Base-by-base conservation (phyloP, 2,329 filamentous ascomycete genomes). In the Calonectria naviculata region DNA sequence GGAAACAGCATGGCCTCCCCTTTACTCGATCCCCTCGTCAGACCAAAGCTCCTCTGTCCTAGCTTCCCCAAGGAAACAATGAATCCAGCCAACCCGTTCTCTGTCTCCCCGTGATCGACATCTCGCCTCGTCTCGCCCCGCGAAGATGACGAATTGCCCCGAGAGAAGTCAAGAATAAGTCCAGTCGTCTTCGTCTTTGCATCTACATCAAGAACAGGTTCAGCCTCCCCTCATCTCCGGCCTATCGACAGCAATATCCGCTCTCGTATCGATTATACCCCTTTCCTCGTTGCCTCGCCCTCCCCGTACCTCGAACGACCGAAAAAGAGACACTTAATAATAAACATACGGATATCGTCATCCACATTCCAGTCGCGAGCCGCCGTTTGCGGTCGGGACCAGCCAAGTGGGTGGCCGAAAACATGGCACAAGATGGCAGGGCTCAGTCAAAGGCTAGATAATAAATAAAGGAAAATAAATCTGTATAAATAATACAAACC, bases 291-390 rank as follows among this genome's bases (percentile, higher is more conserved):
- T 12, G 46, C 41, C 49, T 44, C 38, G 38, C 52, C 49, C 41
- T 58, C 64, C 28, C 52, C 49, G 49, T 63, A 46, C 58, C 21
- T 29, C 66, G 38, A 64, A 19, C 36, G 58, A 47, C 21, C 31
- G 21, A 52, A 46, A 29, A 29, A 34, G 9, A 52, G 31, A 58
- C 31, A 58, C 21, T 38, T 36, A 24, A 38, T 58, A 58, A 58
- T 58, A 38, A 58, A 34, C 34, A 38, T 26, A 58, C 21, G 52
- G 52, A 58, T 5, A 49, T 47, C 54, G 38, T 58, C 65, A 68
- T 60, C 60, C 44, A 61, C 69, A 71, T 71, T 71, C 69, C 69
- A 71, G 65, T 56, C 31, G 49, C 19, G n/a, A 54, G 36, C 29
- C 31, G 36, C 34, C 65, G 65, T 68, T 62, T 68, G 41, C 46